phyloP scores from a whole-genome alignment of 225 moss, liverwort and hornwort species.

The Lunularia cruciata region DNA sequence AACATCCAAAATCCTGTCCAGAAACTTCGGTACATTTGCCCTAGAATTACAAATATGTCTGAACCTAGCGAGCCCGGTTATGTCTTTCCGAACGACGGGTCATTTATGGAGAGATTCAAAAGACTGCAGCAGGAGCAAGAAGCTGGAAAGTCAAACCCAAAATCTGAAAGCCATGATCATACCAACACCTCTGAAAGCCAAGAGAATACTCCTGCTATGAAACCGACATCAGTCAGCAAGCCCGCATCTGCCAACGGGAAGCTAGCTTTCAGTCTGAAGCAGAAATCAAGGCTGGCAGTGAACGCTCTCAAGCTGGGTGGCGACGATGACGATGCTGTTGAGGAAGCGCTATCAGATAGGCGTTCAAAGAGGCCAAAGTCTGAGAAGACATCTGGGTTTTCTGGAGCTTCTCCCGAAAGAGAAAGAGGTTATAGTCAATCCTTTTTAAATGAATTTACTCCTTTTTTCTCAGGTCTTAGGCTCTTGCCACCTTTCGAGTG shows the following conservation, averaged over 20 bases:
- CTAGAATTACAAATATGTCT: constrained; percentile 19
- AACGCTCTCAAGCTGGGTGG: constrained; percentile 80
- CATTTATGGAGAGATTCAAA: constrained; percentile 85
- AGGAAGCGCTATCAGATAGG: constrained; percentile 53
- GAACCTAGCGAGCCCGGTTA: constrained; percentile 50
- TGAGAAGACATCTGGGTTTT: constrained; percentile 47
- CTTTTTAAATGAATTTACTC: background rate
- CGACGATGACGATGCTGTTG: constrained; percentile 70
- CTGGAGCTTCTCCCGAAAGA: constrained; percentile 34
- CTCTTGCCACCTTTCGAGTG: background rate
- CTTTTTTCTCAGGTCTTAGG: background rate
- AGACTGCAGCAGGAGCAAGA: constrained; percentile 72
- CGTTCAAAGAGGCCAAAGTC: constrained; percentile 65
- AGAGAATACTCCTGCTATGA: constrained; percentile 37
- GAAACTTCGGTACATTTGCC: background rate
- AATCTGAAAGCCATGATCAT: constrained; percentile 26
- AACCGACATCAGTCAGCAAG: constrained; percentile 38
- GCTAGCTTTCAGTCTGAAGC: constrained; percentile 89
- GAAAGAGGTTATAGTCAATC: constrained; percentile 20
- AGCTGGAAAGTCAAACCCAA: constrained; percentile 32
- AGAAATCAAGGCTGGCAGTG: constrained; percentile 82
- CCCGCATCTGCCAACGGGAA: constrained; percentile 67
- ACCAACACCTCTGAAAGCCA: constrained; percentile 32
- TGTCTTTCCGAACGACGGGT: constrained; percentile 89
- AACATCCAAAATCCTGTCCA: background rate